Conservation (phyloP, 2,329 filamentous ascomycete species). For the Pseudophaeomoniella oleicola region DNA sequence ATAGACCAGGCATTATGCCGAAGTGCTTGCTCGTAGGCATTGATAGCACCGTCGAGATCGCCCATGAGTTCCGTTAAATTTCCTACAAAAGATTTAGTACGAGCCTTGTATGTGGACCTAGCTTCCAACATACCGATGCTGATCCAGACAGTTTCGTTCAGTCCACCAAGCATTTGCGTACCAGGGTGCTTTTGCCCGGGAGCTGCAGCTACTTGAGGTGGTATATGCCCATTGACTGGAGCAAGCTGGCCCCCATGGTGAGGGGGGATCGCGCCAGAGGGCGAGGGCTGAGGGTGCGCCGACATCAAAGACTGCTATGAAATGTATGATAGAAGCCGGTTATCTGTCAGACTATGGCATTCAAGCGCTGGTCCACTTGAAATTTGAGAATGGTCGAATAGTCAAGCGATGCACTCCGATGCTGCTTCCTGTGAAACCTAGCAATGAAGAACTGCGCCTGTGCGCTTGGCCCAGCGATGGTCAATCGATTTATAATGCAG, state of each 20-base stretch:
- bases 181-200: not conserved
- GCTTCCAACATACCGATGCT: not conserved
- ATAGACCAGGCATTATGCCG: conserved; percentile 79
- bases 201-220: not conserved
- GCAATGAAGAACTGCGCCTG: too few relatives aligned
- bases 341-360: too few relatives aligned
- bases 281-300: conserved; percentile 1
- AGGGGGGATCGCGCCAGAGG: not conserved
- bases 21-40: conserved; percentile 80
- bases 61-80: conserved; percentile 77
- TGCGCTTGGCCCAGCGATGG: too few relatives aligned
- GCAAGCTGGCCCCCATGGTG: not conserved
- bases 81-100: conserved; percentile 38
- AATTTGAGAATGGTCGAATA: too few relatives aligned
- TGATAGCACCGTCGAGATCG: conserved; percentile 75
- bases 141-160: not conserved
- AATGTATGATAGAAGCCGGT: too few relatives aligned
- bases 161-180: not conserved
- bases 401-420: too few relatives aligned
- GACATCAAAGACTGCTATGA: too few relatives aligned
- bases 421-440: too few relatives aligned
- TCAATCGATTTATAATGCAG: too few relatives aligned
- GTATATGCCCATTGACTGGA: conserved; percentile 1
- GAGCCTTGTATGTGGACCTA: too few relatives aligned
- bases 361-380: too few relatives aligned